phyloP scores from a whole-genome alignment of 208 protist genomes.

The Trypanosoma conorhini region DNA sequence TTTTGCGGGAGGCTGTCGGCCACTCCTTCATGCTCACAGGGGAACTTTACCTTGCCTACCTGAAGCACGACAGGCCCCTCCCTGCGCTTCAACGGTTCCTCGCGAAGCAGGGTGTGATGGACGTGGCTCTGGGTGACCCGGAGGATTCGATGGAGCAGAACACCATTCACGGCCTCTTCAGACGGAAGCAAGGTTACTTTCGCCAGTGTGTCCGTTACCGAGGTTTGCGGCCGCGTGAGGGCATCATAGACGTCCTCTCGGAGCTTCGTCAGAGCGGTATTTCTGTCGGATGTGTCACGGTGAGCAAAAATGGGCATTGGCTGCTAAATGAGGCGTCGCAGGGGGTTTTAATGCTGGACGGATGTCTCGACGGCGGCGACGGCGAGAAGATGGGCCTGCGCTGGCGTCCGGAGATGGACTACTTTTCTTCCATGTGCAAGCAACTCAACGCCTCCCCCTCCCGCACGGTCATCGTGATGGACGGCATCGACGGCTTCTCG shows the following conservation, averaged over 20 bases:
- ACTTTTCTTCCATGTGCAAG: constrained; percentile 74
- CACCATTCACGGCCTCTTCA: constrained; percentile 68
- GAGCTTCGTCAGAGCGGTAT: constrained; percentile 76
- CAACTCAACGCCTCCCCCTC: constrained; percentile 53
- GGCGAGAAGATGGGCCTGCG: constrained; percentile 55
- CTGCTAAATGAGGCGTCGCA: constrained; percentile 64
- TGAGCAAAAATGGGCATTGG: constrained; percentile 83
- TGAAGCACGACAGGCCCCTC: constrained; percentile 70
- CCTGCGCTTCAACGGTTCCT: constrained; percentile 67
- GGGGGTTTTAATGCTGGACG: constrained; percentile 61
- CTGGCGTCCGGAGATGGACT: constrained; percentile 86
- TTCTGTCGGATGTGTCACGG: constrained; percentile 78
- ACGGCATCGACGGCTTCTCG: constrained; percentile 79
- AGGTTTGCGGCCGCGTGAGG: constrained; percentile 57
- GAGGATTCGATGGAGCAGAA: constrained; percentile 48
- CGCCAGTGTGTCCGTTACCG: constrained; percentile 44
- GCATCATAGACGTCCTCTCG: constrained; percentile 61
- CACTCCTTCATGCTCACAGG: constrained; percentile 55
- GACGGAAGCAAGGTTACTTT: constrained; percentile 72
- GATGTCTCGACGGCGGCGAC: constrained; percentile 75
- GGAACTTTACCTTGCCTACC: constrained; percentile 85
- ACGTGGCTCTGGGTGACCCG: constrained; percentile 43
- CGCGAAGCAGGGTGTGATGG: constrained; percentile 46
- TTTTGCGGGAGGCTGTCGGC: constrained; percentile 46
- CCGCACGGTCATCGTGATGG: constrained; percentile 80